Evolutionary conservation across 805 yeast species (phyloP).

Genomic region (Kuraishia cidri): DNA sequence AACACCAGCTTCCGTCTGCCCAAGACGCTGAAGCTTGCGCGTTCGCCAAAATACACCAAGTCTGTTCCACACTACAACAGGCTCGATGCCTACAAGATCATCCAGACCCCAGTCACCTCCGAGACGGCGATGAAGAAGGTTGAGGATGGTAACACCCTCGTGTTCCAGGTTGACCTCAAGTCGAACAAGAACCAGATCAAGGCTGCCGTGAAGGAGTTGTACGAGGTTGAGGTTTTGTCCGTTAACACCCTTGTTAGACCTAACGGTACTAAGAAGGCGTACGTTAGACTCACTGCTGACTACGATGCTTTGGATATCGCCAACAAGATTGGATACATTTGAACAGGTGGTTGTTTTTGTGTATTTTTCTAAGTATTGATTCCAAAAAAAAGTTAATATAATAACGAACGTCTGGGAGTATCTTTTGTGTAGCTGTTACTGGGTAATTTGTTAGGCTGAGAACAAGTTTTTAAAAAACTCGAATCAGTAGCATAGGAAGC

Average conservation of each 20-base stretch:
- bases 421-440: too few species aligned
- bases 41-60: slow-evolving; percentile 94
- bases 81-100: slow-evolving; percentile 90
- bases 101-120: slow-evolving; percentile 91
- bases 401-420: too few species aligned
- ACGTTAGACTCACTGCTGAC: slow-evolving; percentile 97
- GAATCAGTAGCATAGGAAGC: too few species aligned
- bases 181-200: slow-evolving; percentile 98
- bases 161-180: slow-evolving; percentile 94
- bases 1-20: slow-evolving; percentile 94
- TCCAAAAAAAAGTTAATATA: too few species aligned
- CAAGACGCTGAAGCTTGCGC: slow-evolving; percentile 90
- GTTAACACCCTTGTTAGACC: slow-evolving; percentile 98
- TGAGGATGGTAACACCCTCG: slow-evolving; percentile 98
- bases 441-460: too few species aligned
- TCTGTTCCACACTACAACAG: slow-evolving; percentile 97
- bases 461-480: too few species aligned
- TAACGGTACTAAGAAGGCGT: slow-evolving; percentile 99
- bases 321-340: slow-evolving; percentile 99
- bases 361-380: too few species aligned
- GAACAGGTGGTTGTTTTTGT: slow-evolving; percentile 20
- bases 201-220: slow-evolving; percentile 95
- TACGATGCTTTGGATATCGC: slow-evolving; percentile 99
- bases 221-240: slow-evolving; percentile 89
- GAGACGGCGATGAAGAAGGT: slow-evolving; percentile 99